Evolutionary conservation across 305 asterid genomes (phyloP), one percentile per base, ranked within the genome.

Genomic region (Fraxinus sp.): DNA sequence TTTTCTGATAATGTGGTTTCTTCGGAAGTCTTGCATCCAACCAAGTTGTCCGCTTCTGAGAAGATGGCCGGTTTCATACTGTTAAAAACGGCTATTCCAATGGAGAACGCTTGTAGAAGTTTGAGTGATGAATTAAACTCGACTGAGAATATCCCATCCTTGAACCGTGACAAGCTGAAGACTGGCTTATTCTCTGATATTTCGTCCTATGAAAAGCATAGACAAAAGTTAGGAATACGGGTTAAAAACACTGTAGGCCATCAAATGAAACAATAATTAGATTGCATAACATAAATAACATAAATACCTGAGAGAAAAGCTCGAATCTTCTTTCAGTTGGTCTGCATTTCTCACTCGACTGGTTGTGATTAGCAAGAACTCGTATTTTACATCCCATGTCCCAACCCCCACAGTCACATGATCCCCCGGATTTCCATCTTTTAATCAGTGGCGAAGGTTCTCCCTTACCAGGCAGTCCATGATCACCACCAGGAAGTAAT

Each of bases 391-490:
- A 94, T 55, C 98, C 98, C n/a, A 94, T 66, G 89, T 94, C 98
- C 98, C 98, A 94, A 74, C 98, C 98, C 37, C 98, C 98, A 85
- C 98, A 94, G 81, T 94, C 98, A 49, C 98, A 94, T 0, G 88
- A 87, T 79, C 98, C 98, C 5, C 95, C 97, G 5, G 91, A 80
- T 81, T 87, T 89, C 98, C 97, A 94, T 85, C 98, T 87, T 81
- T 89, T 88, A 22, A 92, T 88, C 57, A 94, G 85, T 3, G 97
- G 84, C 49, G 94, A 92, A 79, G 98, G 94, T 74, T 92, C 94
- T 11, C 98, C 98, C 83, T 90, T 90, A 77, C 88, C 83, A 57
- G 97, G 98, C 44, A 83, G 72, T 83, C 94, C 97, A 66, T 94
- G 98, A 76, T 90, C 88, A 78, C 97, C 97, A 79, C 93, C 95